These are phyloP conservation scores for Ampelomyces quisqualis DNA, from an alignment of 2,329 filamentous ascomycete genomes.

Conservation along the genomic window DNA sequence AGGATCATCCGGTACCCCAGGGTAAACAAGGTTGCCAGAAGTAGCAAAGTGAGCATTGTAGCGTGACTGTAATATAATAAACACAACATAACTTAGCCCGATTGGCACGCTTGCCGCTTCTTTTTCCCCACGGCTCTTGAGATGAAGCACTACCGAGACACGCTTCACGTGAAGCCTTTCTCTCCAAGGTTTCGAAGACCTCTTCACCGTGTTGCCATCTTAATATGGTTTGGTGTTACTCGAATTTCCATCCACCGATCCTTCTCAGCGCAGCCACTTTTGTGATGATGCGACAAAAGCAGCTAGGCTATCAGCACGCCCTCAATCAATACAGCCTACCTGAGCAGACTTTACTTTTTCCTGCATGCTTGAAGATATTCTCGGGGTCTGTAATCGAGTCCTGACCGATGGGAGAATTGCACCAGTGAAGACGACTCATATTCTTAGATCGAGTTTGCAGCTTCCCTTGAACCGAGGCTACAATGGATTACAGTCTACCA, in stretches of 20 bases:
- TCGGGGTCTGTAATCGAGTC: too few relatives aligned
- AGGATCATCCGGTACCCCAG: constrained; percentile 17
- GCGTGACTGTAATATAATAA: constrained; percentile 34
- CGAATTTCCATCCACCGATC: too few relatives aligned
- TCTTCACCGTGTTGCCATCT: too few relatives aligned
- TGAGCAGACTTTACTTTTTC: neutral
- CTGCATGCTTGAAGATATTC: neutral
- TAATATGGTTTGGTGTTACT: too few relatives aligned
- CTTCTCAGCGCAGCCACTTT: too few relatives aligned
- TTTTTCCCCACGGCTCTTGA: constrained; percentile 7
- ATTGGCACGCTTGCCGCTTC: constrained; percentile 5
- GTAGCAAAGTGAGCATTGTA: constrained; percentile 27
- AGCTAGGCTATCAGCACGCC: too few relatives aligned
- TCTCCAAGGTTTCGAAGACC: too few relatives aligned
- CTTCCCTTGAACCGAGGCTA: constrained; percentile 31
- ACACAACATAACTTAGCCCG: constrained; percentile 27
- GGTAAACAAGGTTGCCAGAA: constrained; percentile 30
- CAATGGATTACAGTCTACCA: constrained; percentile 17
- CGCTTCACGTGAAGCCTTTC: too few relatives aligned
- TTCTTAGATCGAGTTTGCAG: constrained; percentile 10
- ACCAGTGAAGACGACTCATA: neutral
- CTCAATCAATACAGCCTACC: too few relatives aligned
- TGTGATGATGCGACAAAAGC: too few relatives aligned
- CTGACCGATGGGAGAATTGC: constrained; percentile 25
- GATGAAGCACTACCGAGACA: constrained; percentile 4